These are phyloP conservation scores for Durotheca rogersii DNA, from an alignment of 495 filamentous ascomycete species.

Conservation along the genomic window DNA sequence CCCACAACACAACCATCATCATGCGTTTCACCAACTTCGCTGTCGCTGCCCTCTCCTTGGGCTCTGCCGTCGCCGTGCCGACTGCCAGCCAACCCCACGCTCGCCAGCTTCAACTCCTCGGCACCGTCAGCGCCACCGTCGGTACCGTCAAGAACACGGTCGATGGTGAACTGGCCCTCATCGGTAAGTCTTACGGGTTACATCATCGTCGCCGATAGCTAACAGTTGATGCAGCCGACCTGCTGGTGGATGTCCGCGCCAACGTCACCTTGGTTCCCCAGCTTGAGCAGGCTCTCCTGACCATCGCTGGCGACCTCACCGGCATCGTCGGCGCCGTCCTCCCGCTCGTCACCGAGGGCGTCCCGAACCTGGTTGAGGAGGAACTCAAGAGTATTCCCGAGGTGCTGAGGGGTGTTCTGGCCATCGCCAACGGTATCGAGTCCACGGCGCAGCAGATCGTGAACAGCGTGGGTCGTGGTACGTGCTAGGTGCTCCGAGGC, in stretches of 20 bases:
- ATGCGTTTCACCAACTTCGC: conserved; percentile 36
- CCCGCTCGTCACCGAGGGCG: conserved; percentile 10
- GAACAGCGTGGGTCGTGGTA: conserved; percentile 15
- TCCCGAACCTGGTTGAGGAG: conserved; percentile 6
- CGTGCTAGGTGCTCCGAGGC: not conserved
- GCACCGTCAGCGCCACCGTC: conserved; percentile 8
- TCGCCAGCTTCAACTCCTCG: conserved; percentile 15
- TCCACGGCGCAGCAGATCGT: conserved; percentile 15
- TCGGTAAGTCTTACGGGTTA: conserved; percentile 14
- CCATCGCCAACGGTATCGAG: conserved; percentile 22
- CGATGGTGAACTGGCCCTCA: conserved; percentile 9
- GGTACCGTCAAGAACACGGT: conserved; percentile 12
- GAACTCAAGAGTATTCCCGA: conserved; percentile 24
- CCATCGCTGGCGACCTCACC: conserved; percentile 16
- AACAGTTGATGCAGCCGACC: not conserved
- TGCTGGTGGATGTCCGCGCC: conserved; percentile 5
- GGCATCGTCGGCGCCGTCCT: conserved; percentile 16
- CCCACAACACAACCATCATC: conserved; percentile 14
- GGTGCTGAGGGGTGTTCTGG: conserved; percentile 15
- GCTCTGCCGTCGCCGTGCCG: conserved; percentile 34
- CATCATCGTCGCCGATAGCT: not conserved
- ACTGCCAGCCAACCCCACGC: conserved; percentile 13
- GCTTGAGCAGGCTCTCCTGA: conserved; percentile 23
- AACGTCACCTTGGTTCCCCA: conserved; percentile 13
- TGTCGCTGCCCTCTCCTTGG: conserved; percentile 30